Evolutionary conservation across 2,329 filamentous ascomycete species (phyloP).

Genomic region (Xylaria sp.): DNA sequence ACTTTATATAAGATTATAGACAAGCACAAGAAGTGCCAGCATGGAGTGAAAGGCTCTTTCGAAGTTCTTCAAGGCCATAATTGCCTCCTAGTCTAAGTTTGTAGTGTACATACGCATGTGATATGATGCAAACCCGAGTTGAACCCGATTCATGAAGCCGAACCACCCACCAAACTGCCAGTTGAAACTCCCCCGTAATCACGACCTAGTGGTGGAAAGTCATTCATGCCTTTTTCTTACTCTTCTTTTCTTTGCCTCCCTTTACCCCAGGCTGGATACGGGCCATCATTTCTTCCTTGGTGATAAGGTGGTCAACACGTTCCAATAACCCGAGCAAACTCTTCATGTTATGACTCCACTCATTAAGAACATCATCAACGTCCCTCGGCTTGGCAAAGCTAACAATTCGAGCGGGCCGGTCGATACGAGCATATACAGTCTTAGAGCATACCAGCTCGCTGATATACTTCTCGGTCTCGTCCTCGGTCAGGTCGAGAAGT

Average conservation of each 20-base stretch:
- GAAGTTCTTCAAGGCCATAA: conserved; percentile 40
- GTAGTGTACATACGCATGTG: conserved; percentile 49
- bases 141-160: conserved; percentile 31
- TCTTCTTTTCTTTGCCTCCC: conserved; percentile 54
- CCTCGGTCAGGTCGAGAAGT: conserved; percentile 89
- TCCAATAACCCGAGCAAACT: conserved; percentile 85
- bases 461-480: conserved; percentile 99
- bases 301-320: conserved; percentile 96
- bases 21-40: conserved; percentile 13
- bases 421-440: conserved; percentile 98
- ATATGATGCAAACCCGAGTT: conserved; percentile 44
- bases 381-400: conserved; percentile 95
- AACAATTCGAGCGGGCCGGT: conserved; percentile 90
- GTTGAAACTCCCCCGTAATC: conserved; percentile 32
- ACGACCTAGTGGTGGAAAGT: conserved; percentile 21
- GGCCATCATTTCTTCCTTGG: conserved; percentile 99
- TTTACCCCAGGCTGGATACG: conserved; percentile 79
- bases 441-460: conserved; percentile 96
- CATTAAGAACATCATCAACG: conserved; percentile 95
- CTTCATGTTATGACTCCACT: conserved; percentile 99
- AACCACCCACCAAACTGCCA: conserved; percentile 19
- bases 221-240: conserved; percentile 50
- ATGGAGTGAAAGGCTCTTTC: conserved; percentile 40
- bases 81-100: conserved; percentile 44
- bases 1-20: conserved; percentile 25